These are phyloP conservation scores for Russula sp. DNA, from an alignment of 768 basidiomycete genomes.

Conservation along the genomic window DNA sequence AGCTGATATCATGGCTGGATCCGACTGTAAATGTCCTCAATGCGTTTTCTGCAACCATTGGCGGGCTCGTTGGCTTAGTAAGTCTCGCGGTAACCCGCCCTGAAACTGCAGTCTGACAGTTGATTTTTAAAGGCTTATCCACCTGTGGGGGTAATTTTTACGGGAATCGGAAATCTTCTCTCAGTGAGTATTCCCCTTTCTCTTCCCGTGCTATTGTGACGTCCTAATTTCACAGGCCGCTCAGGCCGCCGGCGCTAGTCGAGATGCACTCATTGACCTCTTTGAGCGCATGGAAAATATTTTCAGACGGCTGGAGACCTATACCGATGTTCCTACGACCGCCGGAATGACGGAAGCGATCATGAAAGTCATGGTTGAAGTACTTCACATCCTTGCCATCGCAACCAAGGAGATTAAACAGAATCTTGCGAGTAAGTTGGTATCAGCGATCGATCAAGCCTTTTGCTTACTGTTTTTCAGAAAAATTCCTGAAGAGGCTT, in stretches of 20 bases:
- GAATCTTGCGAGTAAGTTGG: background rate
- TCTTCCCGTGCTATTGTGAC: background rate
- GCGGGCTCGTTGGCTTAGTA: background rate
- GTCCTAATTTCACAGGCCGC: background rate
- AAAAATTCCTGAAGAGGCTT: background rate
- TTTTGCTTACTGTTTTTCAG: background rate
- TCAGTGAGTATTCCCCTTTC: background rate
- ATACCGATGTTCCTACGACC: background rate
- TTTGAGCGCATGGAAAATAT: background rate
- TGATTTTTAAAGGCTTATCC: background rate
- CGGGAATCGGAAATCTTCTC: background rate
- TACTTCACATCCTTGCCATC: background rate
- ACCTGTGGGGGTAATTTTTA: background rate
- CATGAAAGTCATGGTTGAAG: background rate
- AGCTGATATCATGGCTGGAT: background rate
- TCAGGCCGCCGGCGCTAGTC: background rate
- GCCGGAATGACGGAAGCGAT: background rate
- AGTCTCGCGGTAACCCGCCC: background rate
- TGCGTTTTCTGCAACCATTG: background rate
- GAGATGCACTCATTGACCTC: background rate
- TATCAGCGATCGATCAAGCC: no score
- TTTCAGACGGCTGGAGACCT: background rate
- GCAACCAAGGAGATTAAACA: conserved; percentile 1
- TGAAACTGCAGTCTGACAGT: background rate
- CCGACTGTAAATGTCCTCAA: conserved; percentile 2